Evolutionary conservation across 1,284 basidiomycete species (phyloP), one percentile per base, ranked within the genome.

Genomic region (Vanrija pseudolonga): DNA sequence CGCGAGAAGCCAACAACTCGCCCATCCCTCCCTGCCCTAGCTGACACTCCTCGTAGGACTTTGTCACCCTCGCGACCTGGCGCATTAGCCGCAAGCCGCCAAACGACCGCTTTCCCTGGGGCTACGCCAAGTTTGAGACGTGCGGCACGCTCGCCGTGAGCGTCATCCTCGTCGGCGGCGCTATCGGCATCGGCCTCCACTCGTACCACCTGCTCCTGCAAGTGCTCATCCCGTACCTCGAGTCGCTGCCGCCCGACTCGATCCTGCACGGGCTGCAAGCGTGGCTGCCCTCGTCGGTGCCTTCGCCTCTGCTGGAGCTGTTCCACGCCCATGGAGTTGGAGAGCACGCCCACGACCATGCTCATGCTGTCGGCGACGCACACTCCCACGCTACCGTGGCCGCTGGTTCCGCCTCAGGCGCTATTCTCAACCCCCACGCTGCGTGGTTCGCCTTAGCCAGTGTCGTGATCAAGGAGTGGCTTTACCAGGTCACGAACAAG

Each of bases 51-150:
- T 2, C 15, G 6, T 46, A 74, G 73, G 96, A 98, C 78, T 85
- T 98, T 62, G 90, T 98, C 45, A 94, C 92, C 2, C 82, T 98
- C 18, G 87, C 90, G 63, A 90, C 88, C 67, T 97, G 93, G 90
- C 85, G 85, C 51, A 82, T 96, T 56, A 92, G 90, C 2, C 83
- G 90, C 52, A 85, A 83, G 67, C 83, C 86, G 18, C 87, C 92
- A 3, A 87, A 86, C 6, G 81, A 81, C 62, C 80, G 76, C 57
- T 95, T 72, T 55, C 76, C 76, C 4, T 75, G 69, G 63, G 81
- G 81, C 5, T 93, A 93, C 68, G 87, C 88, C 62, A 98, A 97
- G 77, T 94, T 92, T 65, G 94, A 98, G 76, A 94, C 93, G 5
- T 80, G 95, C 42, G 93, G 93, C 44, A 93, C 91, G 11, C 84